Evolutionary conservation across 805 yeast species (phyloP), one percentile per base, ranked within the genome.

Genomic region (Hanseniaspora mollemarum): DNA sequence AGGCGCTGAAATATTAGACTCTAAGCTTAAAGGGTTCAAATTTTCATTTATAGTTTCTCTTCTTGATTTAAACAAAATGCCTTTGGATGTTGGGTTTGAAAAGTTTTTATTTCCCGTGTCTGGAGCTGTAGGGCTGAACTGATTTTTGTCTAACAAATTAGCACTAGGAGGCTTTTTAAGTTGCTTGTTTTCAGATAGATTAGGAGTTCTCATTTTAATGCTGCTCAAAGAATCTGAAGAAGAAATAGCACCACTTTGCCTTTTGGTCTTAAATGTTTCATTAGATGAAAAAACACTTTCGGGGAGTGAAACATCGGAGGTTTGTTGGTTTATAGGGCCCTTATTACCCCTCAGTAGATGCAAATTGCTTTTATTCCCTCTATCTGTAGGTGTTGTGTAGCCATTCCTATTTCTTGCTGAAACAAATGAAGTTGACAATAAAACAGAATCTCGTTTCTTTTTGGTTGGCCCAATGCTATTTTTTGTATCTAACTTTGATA

Each of bases 391-490:
- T 19, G 45, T 32, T 3, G 22, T 22, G 18, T 26, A 18, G 2
- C 45, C 45, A 19, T 28, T 26, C 35, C 56, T 41, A 44, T 57
- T 56, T 46, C 64, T 60, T 2, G 66, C 58, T 1, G 67, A 59
- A 1, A 62, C 54, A 51, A 65, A 65, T 5, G 67, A 62, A 3
- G 69, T 65, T 1, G 69, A 64, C 26, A 64, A 50, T 2, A 64
- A 60, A 24, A 63, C 13, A 4, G 54, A 45, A 25, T 51, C 51
- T 36, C 51, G n/a, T 21, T 35, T 38, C 36, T 51, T 51, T 31
- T 22, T 45, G 31, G n/a, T n/a, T n/a, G n/a, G n/a, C 4, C 26
- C 32, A 8, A 22, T 10, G 32, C 9, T n/a, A 21, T 37, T 40
- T 16, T 45, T 39, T 18, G 16, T 18, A 8, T 22, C 32, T 18